phyloP scores from a whole-genome alignment of 2,329 filamentous ascomycete species.

The Aspergillus versicolor region DNA sequence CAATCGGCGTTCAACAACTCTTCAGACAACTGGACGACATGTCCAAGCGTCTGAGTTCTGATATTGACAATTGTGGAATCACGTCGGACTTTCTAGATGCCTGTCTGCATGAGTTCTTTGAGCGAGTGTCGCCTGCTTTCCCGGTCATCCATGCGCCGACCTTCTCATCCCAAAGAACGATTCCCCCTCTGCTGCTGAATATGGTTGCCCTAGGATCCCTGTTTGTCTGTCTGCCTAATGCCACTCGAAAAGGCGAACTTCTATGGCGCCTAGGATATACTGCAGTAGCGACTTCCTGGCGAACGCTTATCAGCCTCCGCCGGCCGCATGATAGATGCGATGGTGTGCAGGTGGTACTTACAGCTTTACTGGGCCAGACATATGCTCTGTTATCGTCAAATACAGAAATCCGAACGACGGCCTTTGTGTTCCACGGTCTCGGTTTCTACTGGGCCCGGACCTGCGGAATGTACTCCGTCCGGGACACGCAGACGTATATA shows the following conservation, averaged over 20 bases:
- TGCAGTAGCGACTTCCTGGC: slow-evolving; percentile 11
- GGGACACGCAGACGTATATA: not conserved
- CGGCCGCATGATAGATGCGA: too few relatives aligned
- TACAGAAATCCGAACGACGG: slow-evolving; percentile 16
- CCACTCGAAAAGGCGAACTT: slow-evolving; percentile 19
- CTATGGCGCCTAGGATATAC: slow-evolving; percentile 22
- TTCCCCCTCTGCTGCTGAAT: slow-evolving; percentile 19
- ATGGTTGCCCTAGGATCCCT: slow-evolving; percentile 22
- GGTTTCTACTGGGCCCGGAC: slow-evolving; percentile 23
- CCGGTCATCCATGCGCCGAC: slow-evolving; percentile 20
- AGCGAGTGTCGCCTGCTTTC: slow-evolving; percentile 14
- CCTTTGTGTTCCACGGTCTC: slow-evolving; percentile 19
- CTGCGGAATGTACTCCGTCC: slow-evolving; percentile 18
- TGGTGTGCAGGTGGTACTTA: too few relatives aligned
- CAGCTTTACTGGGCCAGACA: too few relatives aligned
- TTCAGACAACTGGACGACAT: too few relatives aligned
- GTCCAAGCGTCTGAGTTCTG: too few relatives aligned
- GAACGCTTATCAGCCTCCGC: too few relatives aligned
- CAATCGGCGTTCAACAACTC: too few relatives aligned
- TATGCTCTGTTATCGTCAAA: not conserved
- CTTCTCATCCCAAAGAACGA: slow-evolving; percentile 12
- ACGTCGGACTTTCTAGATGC: slow-evolving; percentile 20
- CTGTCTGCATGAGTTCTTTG: slow-evolving; percentile 20
- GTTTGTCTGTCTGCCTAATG: slow-evolving; percentile 16
- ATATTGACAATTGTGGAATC: slow-evolving; percentile 4